Percentiles rank a stretch among this genome's conserved stretches.
Evolutionary conservation across 2,329 filamentous ascomycete genomes (phyloP).

Genomic region (Sphaerulina populicola): DNA sequence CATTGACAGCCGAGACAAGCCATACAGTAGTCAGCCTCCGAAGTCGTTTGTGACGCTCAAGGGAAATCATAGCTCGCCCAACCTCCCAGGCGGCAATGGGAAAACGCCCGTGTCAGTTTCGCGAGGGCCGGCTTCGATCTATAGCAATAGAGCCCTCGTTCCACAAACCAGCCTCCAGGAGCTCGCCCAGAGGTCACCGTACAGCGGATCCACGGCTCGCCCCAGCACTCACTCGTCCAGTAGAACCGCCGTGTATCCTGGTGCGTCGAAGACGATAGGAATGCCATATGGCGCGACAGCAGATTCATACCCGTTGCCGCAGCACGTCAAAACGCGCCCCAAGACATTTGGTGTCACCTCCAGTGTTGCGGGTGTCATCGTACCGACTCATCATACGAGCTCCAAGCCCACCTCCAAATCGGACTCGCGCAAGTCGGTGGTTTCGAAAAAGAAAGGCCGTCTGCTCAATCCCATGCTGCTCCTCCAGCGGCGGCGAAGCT

Average conservation of each 20-base stretch:
- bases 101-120: conserved; percentile 3
- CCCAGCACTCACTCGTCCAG: conserved; percentile 22
- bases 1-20: conserved; percentile 30
- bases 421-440: conserved; percentile 23
- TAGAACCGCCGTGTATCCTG: conserved; percentile 10
- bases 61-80: conserved; percentile 22
- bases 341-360: conserved; percentile 26
- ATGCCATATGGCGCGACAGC: conserved; percentile 28
- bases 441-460: conserved; percentile 31
- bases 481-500: conserved; percentile 49
- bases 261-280: conserved; percentile 24
- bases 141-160: conserved; percentile 9
- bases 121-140: conserved; percentile 8
- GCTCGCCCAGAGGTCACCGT: conserved; percentile 17
- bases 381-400: conserved; percentile 29
- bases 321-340: conserved; percentile 29
- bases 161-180: conserved; percentile 16
- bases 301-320: conserved; percentile 28
- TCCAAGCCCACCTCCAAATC: conserved; percentile 12
- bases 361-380: conserved; percentile 31
- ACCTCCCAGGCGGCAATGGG: conserved; percentile 10
- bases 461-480: conserved; percentile 55
- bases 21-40: conserved; percentile 22
- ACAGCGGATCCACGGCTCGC: conserved; percentile 23
- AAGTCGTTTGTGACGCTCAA: conserved; percentile 12